Percentiles rank a stretch among this genome's conserved stretches.
Conservation (phyloP, 75 land plant species). For the Picea glauca region DNA sequence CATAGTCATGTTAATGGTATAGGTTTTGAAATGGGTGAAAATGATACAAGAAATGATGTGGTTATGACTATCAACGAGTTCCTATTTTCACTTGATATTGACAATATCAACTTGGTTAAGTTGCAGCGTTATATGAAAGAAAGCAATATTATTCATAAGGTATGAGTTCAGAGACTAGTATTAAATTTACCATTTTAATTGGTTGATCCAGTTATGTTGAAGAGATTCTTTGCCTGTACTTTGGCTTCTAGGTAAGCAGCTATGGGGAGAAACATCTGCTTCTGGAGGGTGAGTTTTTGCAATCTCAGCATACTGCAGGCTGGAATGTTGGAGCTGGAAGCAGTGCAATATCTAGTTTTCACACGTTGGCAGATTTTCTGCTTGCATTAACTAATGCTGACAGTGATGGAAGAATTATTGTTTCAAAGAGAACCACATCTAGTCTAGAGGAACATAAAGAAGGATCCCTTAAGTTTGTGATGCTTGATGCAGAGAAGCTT, state of each 20-base stretch:
- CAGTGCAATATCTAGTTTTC: slow-evolving; percentile 62
- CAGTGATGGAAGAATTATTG: slow-evolving; percentile 77
- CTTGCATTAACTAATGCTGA: slow-evolving; percentile 71
- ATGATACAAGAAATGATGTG: slow-evolving; percentile 15
- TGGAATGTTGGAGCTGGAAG: slow-evolving; percentile 16
- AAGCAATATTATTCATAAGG: slow-evolving; percentile 95
- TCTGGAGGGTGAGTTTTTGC: slow-evolving; percentile 13
- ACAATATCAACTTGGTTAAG: slow-evolving; percentile 95
- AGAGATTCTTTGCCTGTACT: background rate
- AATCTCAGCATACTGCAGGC: slow-evolving; percentile 11
- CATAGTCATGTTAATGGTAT: slow-evolving; percentile 5
- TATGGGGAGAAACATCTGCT: slow-evolving; percentile 52
- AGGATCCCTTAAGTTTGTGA: slow-evolving; percentile 82
- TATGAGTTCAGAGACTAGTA: slow-evolving; percentile 19
- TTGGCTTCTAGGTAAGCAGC: slow-evolving; percentile 68
- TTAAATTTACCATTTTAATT: background rate
- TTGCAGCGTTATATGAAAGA: slow-evolving; percentile 73
- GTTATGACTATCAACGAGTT: slow-evolving; percentile 90
- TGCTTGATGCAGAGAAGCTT: slow-evolving; percentile 87
- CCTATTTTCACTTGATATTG: slow-evolving; percentile 82
- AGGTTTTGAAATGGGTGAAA: slow-evolving; percentile 9
- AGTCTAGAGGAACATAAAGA: slow-evolving; percentile 26
- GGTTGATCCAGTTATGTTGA: background rate
- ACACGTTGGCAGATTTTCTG: slow-evolving; percentile 64
- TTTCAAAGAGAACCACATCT: slow-evolving; percentile 29